These are phyloP conservation scores for Cicer yamashitae DNA, from an alignment of 306 rosid genomes.

Conservation along the genomic window DNA sequence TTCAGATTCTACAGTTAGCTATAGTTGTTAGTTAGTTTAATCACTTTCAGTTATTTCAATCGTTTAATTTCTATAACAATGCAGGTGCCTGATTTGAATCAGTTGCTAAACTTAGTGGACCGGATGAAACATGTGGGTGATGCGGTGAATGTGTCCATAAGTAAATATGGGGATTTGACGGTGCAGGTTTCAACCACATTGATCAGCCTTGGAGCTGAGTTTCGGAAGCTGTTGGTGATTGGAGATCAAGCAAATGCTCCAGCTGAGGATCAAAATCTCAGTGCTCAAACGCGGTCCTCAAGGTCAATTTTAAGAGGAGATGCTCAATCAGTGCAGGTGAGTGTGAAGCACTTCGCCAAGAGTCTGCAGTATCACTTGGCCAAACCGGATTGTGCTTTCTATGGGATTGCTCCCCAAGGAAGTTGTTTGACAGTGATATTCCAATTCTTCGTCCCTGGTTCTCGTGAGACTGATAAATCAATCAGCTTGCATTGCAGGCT, in stretches of 20 bases:
- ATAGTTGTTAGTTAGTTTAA: not conserved
- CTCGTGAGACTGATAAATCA: slow-evolving; percentile 84
- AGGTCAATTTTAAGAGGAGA: slow-evolving; percentile 78
- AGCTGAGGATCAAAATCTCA: slow-evolving; percentile 70
- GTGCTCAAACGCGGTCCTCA: slow-evolving; percentile 74
- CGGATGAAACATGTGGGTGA: slow-evolving; percentile 91
- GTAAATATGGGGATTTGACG: slow-evolving; percentile 81
- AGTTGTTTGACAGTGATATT: slow-evolving; percentile 80
- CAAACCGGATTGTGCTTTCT: slow-evolving; percentile 97
- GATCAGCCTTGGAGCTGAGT: slow-evolving; percentile 90
- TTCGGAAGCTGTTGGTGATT: slow-evolving; percentile 70
- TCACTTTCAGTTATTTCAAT: not conserved
- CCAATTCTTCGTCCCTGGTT: slow-evolving; percentile 72
- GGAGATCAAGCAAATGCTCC: slow-evolving; percentile 81
- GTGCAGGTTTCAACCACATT: slow-evolving; percentile 81
- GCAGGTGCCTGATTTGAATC: slow-evolving; percentile 79
- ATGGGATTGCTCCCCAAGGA: slow-evolving; percentile 82
- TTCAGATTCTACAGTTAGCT: slow-evolving; percentile 3
- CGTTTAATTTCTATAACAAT: not conserved
- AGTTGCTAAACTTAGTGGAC: slow-evolving; percentile 86
- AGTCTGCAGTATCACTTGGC: slow-evolving; percentile 88
- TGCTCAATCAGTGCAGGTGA: slow-evolving; percentile 87
- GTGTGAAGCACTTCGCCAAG: slow-evolving; percentile 90
- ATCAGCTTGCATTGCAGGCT: slow-evolving; percentile 96
- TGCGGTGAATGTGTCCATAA: slow-evolving; percentile 70